Base-by-base conservation (phyloP, 2,329 filamentous ascomycete genomes). In the Pseudogymnoascus sp. region DNA sequence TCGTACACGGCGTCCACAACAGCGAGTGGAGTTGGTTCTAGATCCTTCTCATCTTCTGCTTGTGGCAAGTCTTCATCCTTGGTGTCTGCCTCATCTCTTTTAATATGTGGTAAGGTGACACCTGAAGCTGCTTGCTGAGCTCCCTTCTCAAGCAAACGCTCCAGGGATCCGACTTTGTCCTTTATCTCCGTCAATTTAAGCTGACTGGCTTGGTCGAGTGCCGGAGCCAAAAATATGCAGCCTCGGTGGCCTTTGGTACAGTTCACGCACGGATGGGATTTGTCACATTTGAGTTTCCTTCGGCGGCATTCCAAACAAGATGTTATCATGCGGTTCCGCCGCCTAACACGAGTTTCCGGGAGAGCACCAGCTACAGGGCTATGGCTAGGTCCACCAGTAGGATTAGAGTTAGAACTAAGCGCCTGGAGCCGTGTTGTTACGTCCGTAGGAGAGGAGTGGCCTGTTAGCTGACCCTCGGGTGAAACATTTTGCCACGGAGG, bases 281-380 rank as follows among this genome's bases (percentile, higher is more conserved):
- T 91, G 77, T 90, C 87, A 76, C 90, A 93, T 73, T 89, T 90
- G 63, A 92, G 78, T 75, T 93, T 93, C 42, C 90, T 83, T 21
- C 88, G 83, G 40, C 90, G 83, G 72, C 88, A 91, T 73, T 88
- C 85, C 35, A 88, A 80, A 72, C 87, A 90, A 29, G 85, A 88
- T 65, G 83, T 83, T 73, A 90, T 87, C 79, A 88, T 82, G 70
- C 84, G 80, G 77, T 88, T 83, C 67, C 86, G 79, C 50, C 86
- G 65, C 38, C 72, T 56, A 35, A 56, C 50, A 56, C 50, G 50
- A 33, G 50, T 19, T 56, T 19, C 50, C 1, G 50, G n/a, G 29
- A 15, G 50, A 33, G 7, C 29, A 56, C 10, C 6, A 56, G 50
- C 29, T 33, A 33, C 50, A 33, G 50, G 50, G 29, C 26, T 56